phyloP scores from a whole-genome alignment of 148 eudicot genomes.

The Limonium bicolor region DNA sequence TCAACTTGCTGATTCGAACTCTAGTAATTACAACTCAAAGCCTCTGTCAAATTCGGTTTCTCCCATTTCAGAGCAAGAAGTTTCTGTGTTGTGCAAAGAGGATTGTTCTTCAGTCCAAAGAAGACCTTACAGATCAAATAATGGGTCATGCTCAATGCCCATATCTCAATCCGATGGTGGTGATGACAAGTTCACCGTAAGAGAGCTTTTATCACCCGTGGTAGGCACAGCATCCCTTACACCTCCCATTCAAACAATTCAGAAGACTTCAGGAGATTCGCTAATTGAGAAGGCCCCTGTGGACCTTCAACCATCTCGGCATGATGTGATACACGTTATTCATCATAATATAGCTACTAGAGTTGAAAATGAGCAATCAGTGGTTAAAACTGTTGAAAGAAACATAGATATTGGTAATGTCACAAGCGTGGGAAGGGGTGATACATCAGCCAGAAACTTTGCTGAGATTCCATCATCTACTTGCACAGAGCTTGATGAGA shows the following conservation, averaged over 20 bases:
- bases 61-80: conserved; percentile 11
- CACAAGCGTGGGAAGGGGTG: conserved; percentile 29
- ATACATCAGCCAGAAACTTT: conserved; percentile 18
- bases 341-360: conserved; percentile 39
- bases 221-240: conserved; percentile 14
- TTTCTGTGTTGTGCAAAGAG: conserved; percentile 15
- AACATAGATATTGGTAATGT: conserved; percentile 30
- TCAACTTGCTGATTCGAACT: conserved; percentile 11
- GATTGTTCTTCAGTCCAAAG: conserved; percentile 16
- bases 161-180: conserved; percentile 23
- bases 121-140: conserved; percentile 21
- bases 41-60: conserved; percentile 5
- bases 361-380: conserved; percentile 31
- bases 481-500: conserved; percentile 13
- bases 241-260: conserved; percentile 16
- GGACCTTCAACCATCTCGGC: conserved; percentile 22
- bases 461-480: conserved; percentile 17
- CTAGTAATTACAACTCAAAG: conserved; percentile 11
- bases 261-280: conserved; percentile 16
- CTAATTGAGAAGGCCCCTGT: conserved; percentile 21
- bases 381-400: conserved; percentile 34
- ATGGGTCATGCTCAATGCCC: conserved; percentile 18
- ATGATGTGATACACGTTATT: conserved; percentile 46
- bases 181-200: conserved; percentile 70
- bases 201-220: conserved; percentile 38